Base-by-base conservation (phyloP, 305 asterid species). In the Fraxinus greggii region DNA sequence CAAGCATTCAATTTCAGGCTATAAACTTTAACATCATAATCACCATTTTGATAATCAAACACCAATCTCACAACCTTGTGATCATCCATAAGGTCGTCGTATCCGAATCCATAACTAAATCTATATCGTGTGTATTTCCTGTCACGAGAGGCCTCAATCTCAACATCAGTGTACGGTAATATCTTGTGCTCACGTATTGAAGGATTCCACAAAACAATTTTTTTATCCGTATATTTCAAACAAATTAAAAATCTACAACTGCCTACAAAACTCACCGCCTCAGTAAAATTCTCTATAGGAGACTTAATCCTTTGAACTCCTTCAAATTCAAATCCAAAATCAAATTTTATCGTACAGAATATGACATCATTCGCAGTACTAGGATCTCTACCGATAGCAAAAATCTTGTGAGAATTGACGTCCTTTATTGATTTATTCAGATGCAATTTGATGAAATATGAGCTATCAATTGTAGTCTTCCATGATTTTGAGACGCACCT, bases 1-100 rank as follows among this genome's bases (percentile, higher is more conserved):
- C 81, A 78, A 31, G 54, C 19, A 78, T 78, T n/a, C 32, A 24
- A 56, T 78, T 78, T 78, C 54, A 78, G 9, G 19, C 75, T 78
- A 78, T 59, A 78, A 33, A 59, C 74, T 23, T 56, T 21, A 78
- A 19, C 48, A 17, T 59, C 81, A 7, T 21, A 54, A 23, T 36
- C n/a, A 33, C 23, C 19, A 78, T 2, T 3, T 32, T 1, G 48
- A 33, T 10, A 45, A 56, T 31, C 21, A 21, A 21, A 36, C 48
- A 29, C 17, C 48, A 78, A 29, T 32, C 74, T 78, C 29, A 78
- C 51, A 78, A 59, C 75, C 74, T 59, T 78, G 67, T 59, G 54
- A 36, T 78, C 81, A 59, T 59, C 73, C 23, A 24, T 59, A 17
- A 54, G 51, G 32, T 35, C 29, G 23, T 78, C 74, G 23, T 78